Base-by-base conservation (phyloP, 2,329 filamentous ascomycete genomes). In the Fusarium graminum region DNA sequence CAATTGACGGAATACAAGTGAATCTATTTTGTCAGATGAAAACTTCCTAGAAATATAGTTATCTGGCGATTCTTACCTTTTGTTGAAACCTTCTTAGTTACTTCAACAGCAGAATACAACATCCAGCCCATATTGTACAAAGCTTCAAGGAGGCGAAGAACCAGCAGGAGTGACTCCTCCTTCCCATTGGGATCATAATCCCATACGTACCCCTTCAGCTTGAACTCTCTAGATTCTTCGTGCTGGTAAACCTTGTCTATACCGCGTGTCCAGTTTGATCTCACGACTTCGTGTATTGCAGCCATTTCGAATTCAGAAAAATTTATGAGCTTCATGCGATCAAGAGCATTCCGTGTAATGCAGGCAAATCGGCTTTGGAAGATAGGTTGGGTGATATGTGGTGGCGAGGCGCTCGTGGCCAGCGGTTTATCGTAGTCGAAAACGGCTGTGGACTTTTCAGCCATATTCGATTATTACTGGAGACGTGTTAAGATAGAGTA, bases 241-340 rank as follows among this genome's bases (percentile, higher is more conserved):
- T 38, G 49, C 1, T 40, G 43, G 2, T 50, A 49, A 6, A 66
- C 51, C 8, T 52, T 57, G 6, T 30, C 41, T 9, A 68, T 63
- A 1, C 65, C 61, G 1, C 29, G 38, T 1, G 29, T 11, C 65
- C 65, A 68, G 7, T 36, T 40, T 2, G 26, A n/a, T 4, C 46
- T 58, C 1, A 68, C 26, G 1, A 34, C 30, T 7, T 65, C 43
- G 1, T 65, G 46, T 3, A 68, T 12, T 2, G 30, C 32, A 10
- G 46, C 32, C 1, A 65, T 43, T 6, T 68, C 65, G 0, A 3
- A 7, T n/a, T 65, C 60, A 0, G 43, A 39, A 13, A 68, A 61
- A 9, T 51, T 68, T 6, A 65, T 49, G 2, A 68, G 29, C 1
- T 30, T 52, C 5, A 68, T 51, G 5, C 64, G 64, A 7, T 68